Conservation (phyloP, 495 filamentous ascomycete genomes). For the Venustampulla echinocandica region DNA sequence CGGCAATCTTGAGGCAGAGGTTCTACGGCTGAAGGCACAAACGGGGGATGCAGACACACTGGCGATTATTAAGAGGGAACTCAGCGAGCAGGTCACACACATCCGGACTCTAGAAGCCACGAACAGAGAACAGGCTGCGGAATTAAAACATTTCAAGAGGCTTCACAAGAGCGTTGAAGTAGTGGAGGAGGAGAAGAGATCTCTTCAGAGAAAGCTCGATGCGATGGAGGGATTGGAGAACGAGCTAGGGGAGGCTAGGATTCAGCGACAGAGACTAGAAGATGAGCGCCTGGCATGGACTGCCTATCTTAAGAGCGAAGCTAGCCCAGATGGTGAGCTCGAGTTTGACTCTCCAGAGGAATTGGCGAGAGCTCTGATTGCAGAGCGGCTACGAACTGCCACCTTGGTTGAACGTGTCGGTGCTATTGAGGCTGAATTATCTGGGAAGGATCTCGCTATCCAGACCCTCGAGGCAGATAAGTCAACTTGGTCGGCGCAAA, state of each 20-base stretch:
- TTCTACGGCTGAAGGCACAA: slow-evolving; percentile 72
- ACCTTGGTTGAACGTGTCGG: slow-evolving; percentile 71
- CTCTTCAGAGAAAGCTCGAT: slow-evolving; percentile 67
- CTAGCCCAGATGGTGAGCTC: slow-evolving; percentile 40
- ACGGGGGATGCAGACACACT: slow-evolving; percentile 79
- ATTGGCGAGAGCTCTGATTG: slow-evolving; percentile 75
- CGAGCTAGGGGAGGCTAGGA: slow-evolving; percentile 66
- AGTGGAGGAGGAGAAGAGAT: slow-evolving; percentile 92
- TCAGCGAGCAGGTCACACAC: slow-evolving; percentile 79
- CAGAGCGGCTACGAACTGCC: slow-evolving; percentile 70
- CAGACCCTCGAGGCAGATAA: slow-evolving; percentile 62
- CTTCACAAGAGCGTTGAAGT: slow-evolving; percentile 77
- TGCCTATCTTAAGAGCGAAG: slow-evolving; percentile 68
- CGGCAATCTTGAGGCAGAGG: slow-evolving; percentile 69
- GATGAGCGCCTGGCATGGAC: slow-evolving; percentile 84
- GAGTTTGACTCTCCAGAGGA: slow-evolving; percentile 84
- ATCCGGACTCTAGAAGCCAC: slow-evolving; percentile 74
- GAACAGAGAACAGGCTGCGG: slow-evolving; percentile 70
- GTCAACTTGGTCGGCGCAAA: slow-evolving; percentile 47
- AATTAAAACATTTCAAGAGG: slow-evolving; percentile 72
- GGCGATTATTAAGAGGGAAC: slow-evolving; percentile 71
- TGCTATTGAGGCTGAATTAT: slow-evolving; percentile 64
- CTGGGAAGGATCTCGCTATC: slow-evolving; percentile 73
- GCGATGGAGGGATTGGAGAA: slow-evolving; percentile 64
- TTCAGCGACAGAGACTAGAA: slow-evolving; percentile 79